Evolutionary conservation across 2,329 filamentous ascomycete species (phyloP), one percentile per base, ranked within the genome.

Genomic region (Trichoderma endophyticum): DNA sequence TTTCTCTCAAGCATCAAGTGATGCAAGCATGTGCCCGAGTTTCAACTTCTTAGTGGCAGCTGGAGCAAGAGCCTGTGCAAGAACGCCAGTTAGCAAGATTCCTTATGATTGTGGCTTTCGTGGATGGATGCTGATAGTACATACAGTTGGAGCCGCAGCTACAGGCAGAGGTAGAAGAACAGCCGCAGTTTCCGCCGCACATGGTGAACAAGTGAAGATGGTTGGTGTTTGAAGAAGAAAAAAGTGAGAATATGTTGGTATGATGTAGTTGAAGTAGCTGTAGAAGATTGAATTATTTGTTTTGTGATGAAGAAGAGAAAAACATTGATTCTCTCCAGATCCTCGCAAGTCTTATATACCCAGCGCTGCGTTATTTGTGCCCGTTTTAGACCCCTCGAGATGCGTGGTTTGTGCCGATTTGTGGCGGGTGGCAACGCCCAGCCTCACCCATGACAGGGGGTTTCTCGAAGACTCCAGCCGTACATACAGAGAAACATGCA

Each of bases 121-220:
- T 26, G 26, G 26, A 7, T 6, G 15, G 24, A 21, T 21, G 14
- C 62, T 11, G 11, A 39, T 39, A 12, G 32, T 14, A 78, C 80
- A 62, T 75, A 81, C 80, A 81, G 77, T 76, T 77, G 72, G 80
- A 77, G 78, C 80, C 80, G 75, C 80, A 81, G 78, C 77, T 80
- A 78, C 80, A 81, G 72, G 76, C 73, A 73, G 78, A 77, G 72
- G 77, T 73, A 72, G 73, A 74, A 74, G 79, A 80, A 77, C 80
- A 81, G 74, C 79, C 80, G 74, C 80, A 81, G 77, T 81, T 74
- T 74, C 77, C 79, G 79, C 79, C 75, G 12, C 4, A 21, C 80
- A 82, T 82, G 76, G 74, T 80, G 77, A 43, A 77, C 76, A 36
- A 30, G 74, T 54, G 3, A 69, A 71, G 76, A 30, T 15, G 8